A percentile compares a stretch with the other conserved stretches of the same genome.
Conservation (phyloP, 345 rosid genomes). For the Rubroshorea leprosula region DNA sequence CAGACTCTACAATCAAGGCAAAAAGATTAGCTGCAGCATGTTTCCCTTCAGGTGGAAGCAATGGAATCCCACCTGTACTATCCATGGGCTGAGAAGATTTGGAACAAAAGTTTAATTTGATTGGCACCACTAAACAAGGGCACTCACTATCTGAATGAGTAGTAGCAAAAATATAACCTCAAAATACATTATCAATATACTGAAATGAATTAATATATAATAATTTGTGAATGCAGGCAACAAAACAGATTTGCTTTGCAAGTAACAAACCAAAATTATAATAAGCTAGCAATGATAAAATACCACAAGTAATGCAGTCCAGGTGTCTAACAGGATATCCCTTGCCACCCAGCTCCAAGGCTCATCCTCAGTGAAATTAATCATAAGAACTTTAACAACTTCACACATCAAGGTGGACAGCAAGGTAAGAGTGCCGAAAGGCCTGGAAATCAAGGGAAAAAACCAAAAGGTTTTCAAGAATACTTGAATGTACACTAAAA, state of each 20-base stretch:
- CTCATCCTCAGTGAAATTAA: conserved; percentile 57
- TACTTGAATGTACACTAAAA: conserved; percentile 4
- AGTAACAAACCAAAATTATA: conserved; percentile 6
- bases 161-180: neutral
- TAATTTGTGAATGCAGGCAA: neutral
- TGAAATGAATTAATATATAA: conserved; percentile 12
- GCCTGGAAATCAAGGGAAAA: conserved; percentile 50
- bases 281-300: conserved; percentile 11
- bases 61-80: conserved; percentile 43
- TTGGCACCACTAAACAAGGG: conserved; percentile 15
- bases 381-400: conserved; percentile 73
- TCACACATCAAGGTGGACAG: conserved; percentile 85
- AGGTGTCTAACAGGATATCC: conserved; percentile 90
- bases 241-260: conserved; percentile 1
- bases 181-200: neutral
- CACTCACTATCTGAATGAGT: neutral
- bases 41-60: conserved; percentile 83
- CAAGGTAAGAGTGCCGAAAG: conserved; percentile 78
- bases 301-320: conserved; percentile 87
- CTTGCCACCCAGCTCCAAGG: conserved; percentile 98
- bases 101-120: conserved; percentile 18
- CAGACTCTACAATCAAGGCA: conserved; percentile 73
- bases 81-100: conserved; percentile 53
- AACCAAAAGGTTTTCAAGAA: conserved; percentile 2
- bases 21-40: conserved; percentile 77